Conservation (phyloP, 2,329 filamentous ascomycete species). For the Fusarium hostae region DNA sequence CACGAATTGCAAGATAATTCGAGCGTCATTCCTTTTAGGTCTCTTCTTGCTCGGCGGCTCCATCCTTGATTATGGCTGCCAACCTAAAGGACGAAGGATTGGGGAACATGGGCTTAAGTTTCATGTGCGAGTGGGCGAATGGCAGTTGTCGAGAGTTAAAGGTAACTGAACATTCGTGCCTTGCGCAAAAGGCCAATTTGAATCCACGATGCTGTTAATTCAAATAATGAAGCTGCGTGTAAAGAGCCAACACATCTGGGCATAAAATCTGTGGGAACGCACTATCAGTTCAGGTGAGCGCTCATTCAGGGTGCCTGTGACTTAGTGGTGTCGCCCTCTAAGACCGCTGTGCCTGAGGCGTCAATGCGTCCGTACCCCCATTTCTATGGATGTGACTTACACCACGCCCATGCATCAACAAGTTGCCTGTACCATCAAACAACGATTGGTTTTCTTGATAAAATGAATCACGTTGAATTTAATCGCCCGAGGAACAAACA, state of each 20-base stretch:
- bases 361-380: neutral
- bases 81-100: neutral
- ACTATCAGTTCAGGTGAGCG: neutral
- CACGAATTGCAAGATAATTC: conserved; percentile 86
- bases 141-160: neutral
- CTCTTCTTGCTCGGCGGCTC: conserved; percentile 45
- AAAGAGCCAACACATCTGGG: neutral
- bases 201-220: neutral
- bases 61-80: conserved; percentile 42
- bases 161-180: neutral
- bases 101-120: conserved; percentile 16
- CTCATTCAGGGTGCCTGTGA: neutral
- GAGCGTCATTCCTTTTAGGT: conserved; percentile 66
- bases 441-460: neutral
- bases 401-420: conserved; percentile 2
- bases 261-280: neutral
- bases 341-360: conserved; percentile 26
- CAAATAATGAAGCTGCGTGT: neutral
- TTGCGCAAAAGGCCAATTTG: neutral
- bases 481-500: neutral
- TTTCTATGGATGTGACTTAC: conserved; percentile 11
- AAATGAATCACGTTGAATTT: neutral
- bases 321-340: neutral
- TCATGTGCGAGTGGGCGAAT: conserved; percentile 15
- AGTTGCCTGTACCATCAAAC: neutral